Evolutionary conservation across 352 stramenopile species (phyloP).

Genomic region (Saprolegnia diclina): DNA sequence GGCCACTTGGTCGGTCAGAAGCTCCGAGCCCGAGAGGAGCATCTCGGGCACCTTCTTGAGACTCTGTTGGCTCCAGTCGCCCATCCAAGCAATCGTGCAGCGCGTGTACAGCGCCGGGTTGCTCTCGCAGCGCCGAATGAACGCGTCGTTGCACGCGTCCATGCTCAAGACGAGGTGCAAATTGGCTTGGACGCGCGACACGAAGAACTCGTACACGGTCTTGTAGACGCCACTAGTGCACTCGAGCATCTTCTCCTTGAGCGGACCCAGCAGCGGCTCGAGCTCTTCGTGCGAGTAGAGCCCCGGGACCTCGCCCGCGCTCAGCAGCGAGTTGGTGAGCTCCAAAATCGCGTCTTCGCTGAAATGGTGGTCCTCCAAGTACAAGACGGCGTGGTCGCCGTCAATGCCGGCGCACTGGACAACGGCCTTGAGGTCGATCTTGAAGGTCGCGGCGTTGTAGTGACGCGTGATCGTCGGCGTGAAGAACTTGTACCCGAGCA

Average conservation of each 20-base stretch:
- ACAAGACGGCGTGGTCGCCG: conserved; percentile 81
- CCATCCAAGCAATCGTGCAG: conserved; percentile 91
- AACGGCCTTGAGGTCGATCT: conserved; percentile 84
- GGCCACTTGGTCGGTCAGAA: conserved; percentile 52
- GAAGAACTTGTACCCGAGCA: conserved; percentile 85
- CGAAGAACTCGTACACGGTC: conserved; percentile 93
- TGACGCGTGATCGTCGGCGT: conserved; percentile 71
- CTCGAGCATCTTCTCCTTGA: conserved; percentile 89
- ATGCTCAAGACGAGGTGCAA: conserved; percentile 85
- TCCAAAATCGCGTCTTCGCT: conserved; percentile 86
- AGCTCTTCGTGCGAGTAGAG: conserved; percentile 93
- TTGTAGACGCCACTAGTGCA: conserved; percentile 47
- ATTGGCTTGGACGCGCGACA: conserved; percentile 81
- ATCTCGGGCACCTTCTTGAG: conserved; percentile 76
- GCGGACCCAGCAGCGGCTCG: conserved; percentile 79
- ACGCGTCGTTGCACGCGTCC: conserved; percentile 61
- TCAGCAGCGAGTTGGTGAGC: conserved; percentile 89
- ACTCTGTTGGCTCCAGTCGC: conserved; percentile 75
- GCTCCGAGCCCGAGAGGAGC: conserved; percentile 41
- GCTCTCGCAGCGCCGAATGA: conserved; percentile 86
- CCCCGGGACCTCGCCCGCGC: conserved; percentile 87
- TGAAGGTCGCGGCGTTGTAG: conserved; percentile 72
- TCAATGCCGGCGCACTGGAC: conserved; percentile 82
- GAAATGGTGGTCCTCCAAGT: conserved; percentile 93
- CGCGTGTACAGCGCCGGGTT: conserved; percentile 91